Conservation (phyloP, 441 rosid genomes). For the Eutrema salsugineum region DNA sequence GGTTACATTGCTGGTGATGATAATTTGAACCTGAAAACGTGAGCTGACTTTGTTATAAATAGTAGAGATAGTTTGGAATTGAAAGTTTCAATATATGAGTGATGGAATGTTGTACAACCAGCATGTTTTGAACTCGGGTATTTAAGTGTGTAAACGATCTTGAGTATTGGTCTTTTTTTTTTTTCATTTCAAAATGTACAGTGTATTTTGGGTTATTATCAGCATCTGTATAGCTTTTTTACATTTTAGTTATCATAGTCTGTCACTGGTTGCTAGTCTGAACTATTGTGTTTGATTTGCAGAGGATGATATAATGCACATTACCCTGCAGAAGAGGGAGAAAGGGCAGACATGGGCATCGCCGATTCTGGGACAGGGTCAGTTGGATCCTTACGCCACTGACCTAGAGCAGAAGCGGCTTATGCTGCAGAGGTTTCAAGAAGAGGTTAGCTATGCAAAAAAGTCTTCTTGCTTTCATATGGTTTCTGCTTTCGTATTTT, state of each 20-base stretch:
- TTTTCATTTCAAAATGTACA: neutral
- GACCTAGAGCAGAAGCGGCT: conserved; percentile 83
- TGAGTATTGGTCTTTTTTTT: too few relatives aligned
- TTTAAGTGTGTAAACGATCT: neutral
- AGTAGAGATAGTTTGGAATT: neutral
- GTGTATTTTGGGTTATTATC: neutral
- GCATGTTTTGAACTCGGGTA: neutral
- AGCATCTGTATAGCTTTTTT: neutral
- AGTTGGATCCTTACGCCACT: conserved; percentile 66
- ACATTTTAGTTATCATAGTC: neutral
- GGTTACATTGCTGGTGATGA: neutral
- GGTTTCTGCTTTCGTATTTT: neutral
- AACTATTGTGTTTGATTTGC: conserved; percentile 13
- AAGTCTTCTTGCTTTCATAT: neutral
- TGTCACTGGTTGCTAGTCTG: neutral
- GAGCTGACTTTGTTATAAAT: neutral
- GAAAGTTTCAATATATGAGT: neutral
- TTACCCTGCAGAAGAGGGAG: conserved; percentile 87
- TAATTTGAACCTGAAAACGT: neutral
- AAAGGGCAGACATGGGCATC: conserved; percentile 96
- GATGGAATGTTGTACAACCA: neutral
- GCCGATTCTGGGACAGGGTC: conserved; percentile 83
- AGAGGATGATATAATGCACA: conserved; percentile 93
- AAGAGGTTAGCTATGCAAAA: conserved; percentile 46
- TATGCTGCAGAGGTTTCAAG: conserved; percentile 88